phyloP scores from a whole-genome alignment of 1,284 basidiomycete species.

The Ceratobasidium sp. region DNA sequence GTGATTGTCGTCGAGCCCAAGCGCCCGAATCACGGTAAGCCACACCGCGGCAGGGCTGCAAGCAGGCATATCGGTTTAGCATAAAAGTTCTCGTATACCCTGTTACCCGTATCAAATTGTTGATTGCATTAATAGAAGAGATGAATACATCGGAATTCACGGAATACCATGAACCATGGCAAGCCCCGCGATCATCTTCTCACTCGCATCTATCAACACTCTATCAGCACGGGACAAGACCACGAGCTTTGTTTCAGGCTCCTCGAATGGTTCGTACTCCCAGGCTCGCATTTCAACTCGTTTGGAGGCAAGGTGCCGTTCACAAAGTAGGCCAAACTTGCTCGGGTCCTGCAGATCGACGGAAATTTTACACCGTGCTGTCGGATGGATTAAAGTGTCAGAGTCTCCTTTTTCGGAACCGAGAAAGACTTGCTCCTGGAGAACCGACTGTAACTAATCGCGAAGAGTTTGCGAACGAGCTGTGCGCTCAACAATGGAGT shows the following conservation, averaged over 20 bases:
- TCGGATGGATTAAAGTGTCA: background rate
- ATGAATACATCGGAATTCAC: background rate
- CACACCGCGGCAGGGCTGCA: background rate
- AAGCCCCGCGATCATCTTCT: slow-evolving; percentile 22
- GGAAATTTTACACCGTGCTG: slow-evolving; percentile 2
- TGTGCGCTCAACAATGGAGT: slow-evolving; percentile 11
- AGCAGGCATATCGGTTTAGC: background rate
- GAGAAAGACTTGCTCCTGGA: background rate
- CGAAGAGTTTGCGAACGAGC: slow-evolving; percentile 4
- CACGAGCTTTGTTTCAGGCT: background rate
- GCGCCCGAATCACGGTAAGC: background rate
- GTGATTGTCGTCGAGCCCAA: background rate
- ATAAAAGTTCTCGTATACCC: slow-evolving; percentile 13
- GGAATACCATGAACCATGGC: background rate
- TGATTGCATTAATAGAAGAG: background rate
- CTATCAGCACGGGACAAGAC: background rate
- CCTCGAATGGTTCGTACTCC: slow-evolving; percentile 11
- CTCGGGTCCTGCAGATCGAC: background rate
- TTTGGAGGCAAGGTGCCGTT: background rate
- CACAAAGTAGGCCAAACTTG: slow-evolving; percentile 1
- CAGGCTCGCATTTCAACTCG: slow-evolving; percentile 8
- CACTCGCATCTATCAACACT: slow-evolving; percentile 11
- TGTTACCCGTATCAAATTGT: slow-evolving; percentile 6
- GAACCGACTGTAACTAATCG: background rate
- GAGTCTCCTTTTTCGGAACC: background rate